Evolutionary conservation across 768 basidiomycete genomes (phyloP).

Genomic region (Infundibulicybe gibba): DNA sequence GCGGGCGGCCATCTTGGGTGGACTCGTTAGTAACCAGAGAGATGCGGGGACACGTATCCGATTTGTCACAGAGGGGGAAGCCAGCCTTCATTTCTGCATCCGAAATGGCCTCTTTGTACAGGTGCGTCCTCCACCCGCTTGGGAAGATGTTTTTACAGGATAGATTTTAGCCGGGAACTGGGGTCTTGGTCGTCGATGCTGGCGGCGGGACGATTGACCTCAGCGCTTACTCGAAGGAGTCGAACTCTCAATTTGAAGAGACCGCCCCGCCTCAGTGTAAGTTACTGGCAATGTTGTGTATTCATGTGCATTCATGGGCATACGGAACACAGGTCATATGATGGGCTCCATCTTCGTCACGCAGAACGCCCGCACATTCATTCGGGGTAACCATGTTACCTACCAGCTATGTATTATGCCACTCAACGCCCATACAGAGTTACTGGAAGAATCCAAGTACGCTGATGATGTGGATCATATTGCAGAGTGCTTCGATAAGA

Average conservation of each 20-base stretch:
- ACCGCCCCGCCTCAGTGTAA: constrained; percentile 42
- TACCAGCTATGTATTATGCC: neutral
- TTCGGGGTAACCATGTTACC: constrained; percentile 26
- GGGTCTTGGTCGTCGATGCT: constrained; percentile 55
- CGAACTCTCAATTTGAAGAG: constrained; percentile 36
- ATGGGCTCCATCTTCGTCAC: constrained; percentile 51
- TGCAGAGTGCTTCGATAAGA: constrained; percentile 38
- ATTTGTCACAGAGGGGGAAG: constrained; percentile 65
- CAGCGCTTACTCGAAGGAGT: constrained; percentile 40
- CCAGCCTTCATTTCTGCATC: constrained; percentile 56
- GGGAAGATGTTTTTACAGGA: neutral
- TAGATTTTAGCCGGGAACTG: constrained; percentile 34
- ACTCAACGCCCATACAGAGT: constrained; percentile 20
- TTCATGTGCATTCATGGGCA: neutral
- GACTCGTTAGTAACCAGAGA: constrained; percentile 38
- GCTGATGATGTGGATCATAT: constrained; percentile 39
- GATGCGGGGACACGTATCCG: constrained; percentile 40
- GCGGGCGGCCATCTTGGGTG: constrained; percentile 45
- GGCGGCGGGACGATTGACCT: constrained; percentile 63
- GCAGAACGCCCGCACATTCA: constrained; percentile 33
- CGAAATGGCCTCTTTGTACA: constrained; percentile 36
- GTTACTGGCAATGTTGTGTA: constrained; percentile 3
- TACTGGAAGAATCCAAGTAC: constrained; percentile 36
- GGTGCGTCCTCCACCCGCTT: constrained; percentile 7
- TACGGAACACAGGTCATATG: constrained; percentile 34